Base-by-base conservation (phyloP, 179 eudicot species). In the Patellifolia procumbens region DNA sequence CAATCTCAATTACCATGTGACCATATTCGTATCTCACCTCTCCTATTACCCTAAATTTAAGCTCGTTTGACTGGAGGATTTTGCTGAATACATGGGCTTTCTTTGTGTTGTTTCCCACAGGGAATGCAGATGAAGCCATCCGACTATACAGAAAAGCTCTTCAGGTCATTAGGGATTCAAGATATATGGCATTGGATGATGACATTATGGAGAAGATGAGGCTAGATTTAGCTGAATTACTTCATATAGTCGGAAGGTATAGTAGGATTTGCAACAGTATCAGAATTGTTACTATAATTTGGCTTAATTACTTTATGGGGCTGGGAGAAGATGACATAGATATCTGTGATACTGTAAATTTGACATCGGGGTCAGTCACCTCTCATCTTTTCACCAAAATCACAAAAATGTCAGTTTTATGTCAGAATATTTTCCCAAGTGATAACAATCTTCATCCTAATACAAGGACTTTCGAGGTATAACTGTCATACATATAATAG, bases 201-300 rank as follows among this genome's bases (percentile, higher is more conserved):
- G 34, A 75, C 42, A 60, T 86, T 29, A 84, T 92, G 88, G 92
- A 90, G 80, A 89, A 89, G 83, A 88, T 91, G 85, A 88, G 92
- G 82, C 81, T 90, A 72, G 96, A 90, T 80, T 88, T 94, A 84
- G 97, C 92, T 13, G 97, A 92, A 75, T 75, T 94, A 69, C 96
- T 94, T 79, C 98, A 92, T 79, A 79, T 60, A 17, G 91, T 78
- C 39, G 98, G 98, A 82, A 92, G 98, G 98, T 94, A 89, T 45
- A 67, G 1, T 29, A 60, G 26, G 29, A 17, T 13, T 19, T 72
- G 13, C 32, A 52, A 34, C 45, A 34, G 35, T 11, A 42, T 15
- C 31, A 22, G 6, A 58, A 13, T 65, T 39, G 15, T 19, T 6
- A 6, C 62, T 61, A 46, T 31, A 15, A 35, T 29, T 34, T n/a